These are phyloP conservation scores for Auricularia cornea DNA, from an alignment of 768 basidiomycete genomes.

Conservation along the genomic window DNA sequence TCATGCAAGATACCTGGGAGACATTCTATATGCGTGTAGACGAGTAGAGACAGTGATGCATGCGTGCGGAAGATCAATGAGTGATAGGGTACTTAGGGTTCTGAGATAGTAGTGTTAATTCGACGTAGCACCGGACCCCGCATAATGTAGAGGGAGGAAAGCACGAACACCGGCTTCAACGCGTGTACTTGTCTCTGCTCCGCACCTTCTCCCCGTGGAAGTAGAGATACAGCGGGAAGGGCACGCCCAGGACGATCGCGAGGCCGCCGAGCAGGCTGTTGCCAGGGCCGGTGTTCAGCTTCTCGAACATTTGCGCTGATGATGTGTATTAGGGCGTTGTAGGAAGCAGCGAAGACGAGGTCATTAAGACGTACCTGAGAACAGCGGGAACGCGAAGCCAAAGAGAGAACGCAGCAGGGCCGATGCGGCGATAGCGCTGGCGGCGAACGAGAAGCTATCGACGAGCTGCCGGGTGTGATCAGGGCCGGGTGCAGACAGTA, in stretches of 20 bases:
- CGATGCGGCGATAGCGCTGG: constrained; percentile 56
- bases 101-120: too few relatives aligned
- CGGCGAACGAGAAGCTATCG: constrained; percentile 61
- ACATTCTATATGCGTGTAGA: too few relatives aligned
- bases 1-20: too few relatives aligned
- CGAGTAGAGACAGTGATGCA: too few relatives aligned
- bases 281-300: constrained; percentile 56
- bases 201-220: constrained; percentile 55
- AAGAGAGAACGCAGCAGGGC: constrained; percentile 55
- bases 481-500: too few relatives aligned
- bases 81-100: too few relatives aligned
- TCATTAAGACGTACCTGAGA: constrained; percentile 27
- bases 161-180: too few relatives aligned
- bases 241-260: constrained; percentile 30
- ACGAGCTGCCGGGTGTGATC: constrained; percentile 32
- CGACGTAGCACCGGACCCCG: too few relatives aligned
- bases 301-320: constrained; percentile 52
- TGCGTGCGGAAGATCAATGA: too few relatives aligned
- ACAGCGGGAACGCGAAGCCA: constrained; percentile 59
- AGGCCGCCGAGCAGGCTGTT: constrained; percentile 56
- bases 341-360: too few relatives aligned
- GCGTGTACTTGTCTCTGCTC: constrained; percentile 25
- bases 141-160: too few relatives aligned
- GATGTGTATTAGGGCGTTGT: neutral
- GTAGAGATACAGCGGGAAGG: constrained; percentile 68